phyloP scores from a whole-genome alignment of 495 filamentous ascomycete genomes.

The Penicillium herquei region DNA sequence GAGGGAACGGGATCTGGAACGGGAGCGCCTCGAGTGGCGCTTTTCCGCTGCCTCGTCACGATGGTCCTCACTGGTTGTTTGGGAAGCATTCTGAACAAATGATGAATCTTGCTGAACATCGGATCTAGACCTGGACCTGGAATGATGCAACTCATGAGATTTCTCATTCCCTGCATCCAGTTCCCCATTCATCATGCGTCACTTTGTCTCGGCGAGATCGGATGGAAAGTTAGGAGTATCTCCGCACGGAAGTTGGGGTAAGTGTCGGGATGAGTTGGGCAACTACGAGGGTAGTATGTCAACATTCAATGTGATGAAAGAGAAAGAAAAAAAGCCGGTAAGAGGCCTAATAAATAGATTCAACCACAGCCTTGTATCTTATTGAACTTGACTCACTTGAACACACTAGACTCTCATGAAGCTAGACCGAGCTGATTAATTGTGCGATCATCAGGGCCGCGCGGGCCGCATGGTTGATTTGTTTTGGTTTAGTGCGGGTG shows the following conservation, averaged over 20 bases:
- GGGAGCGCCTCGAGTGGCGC: background rate
- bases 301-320: background rate
- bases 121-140: constrained; percentile 5
- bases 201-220: background rate
- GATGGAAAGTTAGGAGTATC: background rate
- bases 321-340: background rate
- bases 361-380: background rate
- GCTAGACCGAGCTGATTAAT: constrained; percentile 23
- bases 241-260: background rate
- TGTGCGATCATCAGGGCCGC: background rate
- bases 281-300: background rate
- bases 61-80: constrained; percentile 3
- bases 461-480: background rate
- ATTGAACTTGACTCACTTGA: background rate
- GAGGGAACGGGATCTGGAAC: constrained; percentile 19
- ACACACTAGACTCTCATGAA: background rate
- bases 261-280: background rate
- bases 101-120: constrained; percentile 12
- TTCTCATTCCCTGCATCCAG: background rate
- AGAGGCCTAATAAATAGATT: background rate
- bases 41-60: background rate
- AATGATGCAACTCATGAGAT: background rate
- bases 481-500: background rate
- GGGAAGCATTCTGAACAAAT: constrained; percentile 28
- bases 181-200: background rate